A percentile compares a stretch with the other conserved stretches of the same genome.
Evolutionary conservation across 225 moss, liverwort and hornwort genomes (phyloP).

Genomic region (Sphagnum tenellum): DNA sequence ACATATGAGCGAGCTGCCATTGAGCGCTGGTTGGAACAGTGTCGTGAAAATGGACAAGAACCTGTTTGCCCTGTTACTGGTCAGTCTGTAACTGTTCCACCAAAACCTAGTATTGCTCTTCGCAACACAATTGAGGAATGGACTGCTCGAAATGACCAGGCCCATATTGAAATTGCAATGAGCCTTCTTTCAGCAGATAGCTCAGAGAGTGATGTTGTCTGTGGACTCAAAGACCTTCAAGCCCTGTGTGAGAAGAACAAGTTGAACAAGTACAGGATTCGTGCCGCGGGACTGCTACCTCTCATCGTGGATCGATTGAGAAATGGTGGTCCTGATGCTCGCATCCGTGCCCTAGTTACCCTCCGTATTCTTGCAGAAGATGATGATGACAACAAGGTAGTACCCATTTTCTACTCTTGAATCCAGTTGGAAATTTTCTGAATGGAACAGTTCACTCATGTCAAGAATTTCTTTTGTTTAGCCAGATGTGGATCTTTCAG

Average conservation of each 20-base stretch:
- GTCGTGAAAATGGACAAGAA: slow-evolving; percentile 50
- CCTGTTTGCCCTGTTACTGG: slow-evolving; percentile 72
- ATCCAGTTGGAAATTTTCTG: background rate
- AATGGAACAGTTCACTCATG: too few species aligned
- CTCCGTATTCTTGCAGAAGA: slow-evolving; percentile 66
- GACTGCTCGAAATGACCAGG: slow-evolving; percentile 69
- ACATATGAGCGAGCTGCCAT: slow-evolving; percentile 81
- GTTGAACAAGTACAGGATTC: slow-evolving; percentile 63
- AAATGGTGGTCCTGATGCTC: slow-evolving; percentile 44
- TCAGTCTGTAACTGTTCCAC: slow-evolving; percentile 42
- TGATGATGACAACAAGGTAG: slow-evolving; percentile 63
- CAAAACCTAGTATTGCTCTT: slow-evolving; percentile 84
- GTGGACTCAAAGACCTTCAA: slow-evolving; percentile 74
- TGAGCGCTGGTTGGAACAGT: slow-evolving; percentile 84
- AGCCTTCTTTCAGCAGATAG: slow-evolving; percentile 30
- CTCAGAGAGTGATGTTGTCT: slow-evolving; percentile 51
- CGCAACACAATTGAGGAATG: slow-evolving; percentile 97
- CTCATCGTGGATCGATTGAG: slow-evolving; percentile 66
- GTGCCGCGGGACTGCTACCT: slow-evolving; percentile 61
- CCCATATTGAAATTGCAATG: slow-evolving; percentile 63
- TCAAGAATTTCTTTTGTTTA: background rate
- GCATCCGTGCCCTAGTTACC: slow-evolving; percentile 49
- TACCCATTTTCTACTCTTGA: background rate
- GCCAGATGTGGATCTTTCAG: background rate
- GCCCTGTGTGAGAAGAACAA: slow-evolving; percentile 47